A percentile compares a stretch with the other conserved stretches of the same genome.
Evolutionary conservation across 768 basidiomycete genomes (phyloP).

Genomic region (Mrakia frigida): DNA sequence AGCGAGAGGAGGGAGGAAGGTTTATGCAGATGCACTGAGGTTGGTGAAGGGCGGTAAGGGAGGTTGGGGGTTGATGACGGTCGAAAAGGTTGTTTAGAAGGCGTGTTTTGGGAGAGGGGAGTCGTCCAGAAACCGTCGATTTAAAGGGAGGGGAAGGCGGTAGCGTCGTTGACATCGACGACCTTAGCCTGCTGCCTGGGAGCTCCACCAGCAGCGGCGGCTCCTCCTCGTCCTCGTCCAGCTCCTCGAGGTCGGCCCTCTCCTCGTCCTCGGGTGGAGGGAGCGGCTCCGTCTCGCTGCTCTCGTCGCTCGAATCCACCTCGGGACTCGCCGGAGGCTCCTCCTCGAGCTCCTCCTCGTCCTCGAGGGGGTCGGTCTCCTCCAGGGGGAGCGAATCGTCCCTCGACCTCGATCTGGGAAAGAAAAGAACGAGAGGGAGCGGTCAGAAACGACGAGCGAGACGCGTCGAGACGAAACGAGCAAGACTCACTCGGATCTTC

Average conservation of each 20-base stretch:
- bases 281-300: constrained; percentile 19
- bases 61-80: constrained; percentile 3
- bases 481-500: constrained; percentile 28
- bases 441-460: background rate
- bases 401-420: constrained; percentile 29
- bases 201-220: constrained; percentile 23
- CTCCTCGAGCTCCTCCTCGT: constrained; percentile 32
- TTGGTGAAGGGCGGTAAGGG: background rate
- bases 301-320: constrained; percentile 24
- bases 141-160: constrained; percentile 31
- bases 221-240: constrained; percentile 16
- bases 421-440: background rate
- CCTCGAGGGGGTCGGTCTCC: constrained; percentile 29
- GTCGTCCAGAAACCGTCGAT: background rate
- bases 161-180: constrained; percentile 30
- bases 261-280: constrained; percentile 19
- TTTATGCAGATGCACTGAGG: constrained; percentile 5
- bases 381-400: constrained; percentile 26
- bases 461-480: background rate
- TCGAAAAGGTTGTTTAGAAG: background rate
- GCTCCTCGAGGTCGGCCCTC: constrained; percentile 11
- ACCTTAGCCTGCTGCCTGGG: constrained; percentile 24
- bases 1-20: background rate
- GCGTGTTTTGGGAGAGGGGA: constrained; percentile 1
- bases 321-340: constrained; percentile 14